phyloP scores from a whole-genome alignment of 352 stramenopile genomes.

The Globisporangium orthogonon region DNA sequence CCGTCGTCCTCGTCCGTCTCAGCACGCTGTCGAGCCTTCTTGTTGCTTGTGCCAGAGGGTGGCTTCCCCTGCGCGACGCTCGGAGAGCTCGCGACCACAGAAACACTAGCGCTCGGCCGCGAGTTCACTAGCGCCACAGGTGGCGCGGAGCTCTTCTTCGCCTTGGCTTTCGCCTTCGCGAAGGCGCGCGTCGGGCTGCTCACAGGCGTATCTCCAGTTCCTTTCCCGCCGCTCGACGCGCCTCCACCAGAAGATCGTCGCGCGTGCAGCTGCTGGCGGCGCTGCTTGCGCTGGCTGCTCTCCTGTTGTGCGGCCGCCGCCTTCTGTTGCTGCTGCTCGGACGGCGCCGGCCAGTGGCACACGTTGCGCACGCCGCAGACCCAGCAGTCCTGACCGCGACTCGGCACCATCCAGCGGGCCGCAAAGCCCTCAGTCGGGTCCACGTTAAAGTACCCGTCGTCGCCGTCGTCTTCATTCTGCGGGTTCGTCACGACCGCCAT shows the following conservation, averaged over 20 bases:
- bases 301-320: slow-evolving; percentile 10
- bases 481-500: slow-evolving; percentile 72
- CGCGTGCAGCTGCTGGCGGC: not conserved
- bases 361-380: slow-evolving; percentile 74
- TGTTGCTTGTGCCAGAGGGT: slow-evolving; percentile 6
- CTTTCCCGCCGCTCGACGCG: not conserved
- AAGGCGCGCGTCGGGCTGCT: slow-evolving; percentile 2
- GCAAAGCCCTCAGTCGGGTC: slow-evolving; percentile 63
- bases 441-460: slow-evolving; percentile 65
- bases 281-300: slow-evolving; percentile 7
- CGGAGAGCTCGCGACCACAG: slow-evolving; percentile 1
- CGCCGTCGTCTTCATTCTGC: slow-evolving; percentile 35
- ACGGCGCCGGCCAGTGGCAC: slow-evolving; percentile 44
- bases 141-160: slow-evolving; percentile 2
- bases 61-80: slow-evolving; percentile 6
- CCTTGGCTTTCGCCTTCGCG: slow-evolving; percentile 8
- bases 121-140: not conserved
- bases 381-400: slow-evolving; percentile 50
- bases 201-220: not conserved
- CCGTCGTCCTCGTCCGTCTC: slow-evolving; percentile 18
- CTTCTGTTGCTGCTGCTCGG: slow-evolving; percentile 30
- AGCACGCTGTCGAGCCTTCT: slow-evolving; percentile 3
- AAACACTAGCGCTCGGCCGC: not conserved
- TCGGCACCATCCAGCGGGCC: slow-evolving; percentile 65
- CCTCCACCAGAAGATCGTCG: not conserved